Evolutionary conservation across 331 rosid genomes (phyloP).

Genomic region (Quercus lobata): DNA sequence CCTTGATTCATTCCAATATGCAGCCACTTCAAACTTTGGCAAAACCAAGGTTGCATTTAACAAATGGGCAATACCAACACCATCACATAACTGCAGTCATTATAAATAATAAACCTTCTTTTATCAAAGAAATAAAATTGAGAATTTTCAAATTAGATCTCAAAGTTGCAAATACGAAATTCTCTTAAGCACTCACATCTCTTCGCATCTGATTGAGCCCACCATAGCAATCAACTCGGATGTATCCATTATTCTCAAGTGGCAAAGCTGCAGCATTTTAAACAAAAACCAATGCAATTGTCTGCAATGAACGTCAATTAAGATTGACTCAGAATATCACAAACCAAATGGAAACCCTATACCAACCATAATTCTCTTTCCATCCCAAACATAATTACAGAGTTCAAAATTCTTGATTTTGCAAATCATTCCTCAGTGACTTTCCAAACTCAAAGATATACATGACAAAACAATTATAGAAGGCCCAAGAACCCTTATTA

Average conservation of each 20-base stretch:
- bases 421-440: background rate
- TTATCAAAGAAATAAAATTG: conserved; percentile 18
- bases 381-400: background rate
- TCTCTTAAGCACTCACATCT: conserved; percentile 59
- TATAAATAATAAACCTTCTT: background rate
- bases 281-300: conserved; percentile 78
- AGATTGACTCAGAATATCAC: conserved; percentile 59
- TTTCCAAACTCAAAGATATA: background rate
- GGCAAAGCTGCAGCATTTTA: conserved; percentile 97
- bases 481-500: no score
- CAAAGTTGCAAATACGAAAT: conserved; percentile 12
- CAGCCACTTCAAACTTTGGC: conserved; percentile 96
- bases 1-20: conserved; percentile 99
- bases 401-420: background rate
- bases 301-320: conserved; percentile 88
- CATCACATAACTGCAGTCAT: conserved; percentile 81
- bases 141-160: background rate
- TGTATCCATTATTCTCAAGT: conserved; percentile 65
- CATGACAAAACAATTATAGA: no score
- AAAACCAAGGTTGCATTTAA: conserved; percentile 82
- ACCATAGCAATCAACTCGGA: conserved; percentile 95
- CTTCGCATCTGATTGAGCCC: conserved; percentile 98
- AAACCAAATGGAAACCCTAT: conserved; percentile 17
- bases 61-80: conserved; percentile 84
- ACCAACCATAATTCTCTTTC: conserved; percentile 8